These are phyloP conservation scores for Saccharomycopsis hybrid DNA, from an alignment of 1,139 yeast species.

Conservation along the genomic window DNA sequence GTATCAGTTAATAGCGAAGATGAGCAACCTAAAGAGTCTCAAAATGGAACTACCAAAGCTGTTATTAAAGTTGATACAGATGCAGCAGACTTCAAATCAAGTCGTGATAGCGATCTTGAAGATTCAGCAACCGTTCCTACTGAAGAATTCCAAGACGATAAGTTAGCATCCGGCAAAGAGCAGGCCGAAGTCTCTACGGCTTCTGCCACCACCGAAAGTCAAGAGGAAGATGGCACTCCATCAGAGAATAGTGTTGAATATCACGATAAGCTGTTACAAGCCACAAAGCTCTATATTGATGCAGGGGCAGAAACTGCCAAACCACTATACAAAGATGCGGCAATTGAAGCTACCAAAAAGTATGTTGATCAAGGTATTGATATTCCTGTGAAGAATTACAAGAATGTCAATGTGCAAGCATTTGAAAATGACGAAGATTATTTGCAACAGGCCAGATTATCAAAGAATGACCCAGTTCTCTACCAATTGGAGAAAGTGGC, in stretches of 20 bases:
- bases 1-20: conserved; percentile 5
- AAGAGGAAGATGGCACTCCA: background rate
- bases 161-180: background rate
- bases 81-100: too few relatives aligned
- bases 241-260: background rate
- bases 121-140: background rate
- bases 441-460: background rate
- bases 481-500: conserved; percentile 1
- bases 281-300: background rate
- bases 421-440: conserved; percentile 11
- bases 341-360: conserved; percentile 1
- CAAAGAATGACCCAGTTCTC: conserved; percentile 2
- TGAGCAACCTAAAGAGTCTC: too few relatives aligned
- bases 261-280: background rate
- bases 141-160: conserved; percentile 1
- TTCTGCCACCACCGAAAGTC: background rate
- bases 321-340: background rate
- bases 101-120: too few relatives aligned
- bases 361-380: conserved; percentile 3
- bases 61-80: too few relatives aligned
- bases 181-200: background rate
- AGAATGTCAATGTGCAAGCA: conserved; percentile 3
- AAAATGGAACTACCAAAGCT: too few relatives aligned
- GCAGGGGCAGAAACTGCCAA: background rate
- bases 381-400: background rate